phyloP scores from a whole-genome alignment of 306 rosid genomes.

The Quercus alba region DNA sequence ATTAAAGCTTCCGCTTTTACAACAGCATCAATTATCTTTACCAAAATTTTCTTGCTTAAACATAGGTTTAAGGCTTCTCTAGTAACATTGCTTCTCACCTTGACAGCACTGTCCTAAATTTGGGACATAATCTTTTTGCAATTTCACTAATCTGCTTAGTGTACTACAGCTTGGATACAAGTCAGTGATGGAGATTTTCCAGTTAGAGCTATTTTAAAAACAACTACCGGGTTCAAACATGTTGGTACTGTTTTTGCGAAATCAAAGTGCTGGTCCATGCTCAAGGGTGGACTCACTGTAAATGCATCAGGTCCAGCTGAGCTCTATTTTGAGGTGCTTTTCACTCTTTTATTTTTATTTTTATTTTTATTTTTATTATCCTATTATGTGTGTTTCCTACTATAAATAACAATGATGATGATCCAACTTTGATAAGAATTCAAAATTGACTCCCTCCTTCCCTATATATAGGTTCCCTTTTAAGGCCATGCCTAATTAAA shows the following conservation, averaged over 20 bases:
- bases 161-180: constrained; percentile 53
- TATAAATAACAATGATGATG: too few relatives aligned
- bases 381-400: background rate
- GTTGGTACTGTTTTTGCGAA: constrained; percentile 48
- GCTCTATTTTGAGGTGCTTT: constrained; percentile 65
- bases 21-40: background rate
- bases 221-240: constrained; percentile 28
- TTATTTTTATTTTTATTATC: background rate
- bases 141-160: background rate
- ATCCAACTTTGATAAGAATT: too few relatives aligned
- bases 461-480: too few relatives aligned
- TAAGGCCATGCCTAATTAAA: too few relatives aligned
- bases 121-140: background rate
- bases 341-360: background rate
- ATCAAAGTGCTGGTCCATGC: constrained; percentile 77
- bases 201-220: constrained; percentile 50
- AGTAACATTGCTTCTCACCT: background rate
- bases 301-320: constrained; percentile 44
- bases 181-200: constrained; percentile 39
- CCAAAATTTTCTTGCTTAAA: background rate
- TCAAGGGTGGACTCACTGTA: constrained; percentile 69
- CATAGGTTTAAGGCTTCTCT: background rate
- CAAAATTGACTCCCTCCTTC: too few relatives aligned
- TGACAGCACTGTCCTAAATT: background rate
- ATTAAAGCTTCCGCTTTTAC: too few relatives aligned